These are phyloP conservation scores for Xylaria sp. DNA, from an alignment of 2,329 filamentous ascomycete genomes.

Conservation along the genomic window DNA sequence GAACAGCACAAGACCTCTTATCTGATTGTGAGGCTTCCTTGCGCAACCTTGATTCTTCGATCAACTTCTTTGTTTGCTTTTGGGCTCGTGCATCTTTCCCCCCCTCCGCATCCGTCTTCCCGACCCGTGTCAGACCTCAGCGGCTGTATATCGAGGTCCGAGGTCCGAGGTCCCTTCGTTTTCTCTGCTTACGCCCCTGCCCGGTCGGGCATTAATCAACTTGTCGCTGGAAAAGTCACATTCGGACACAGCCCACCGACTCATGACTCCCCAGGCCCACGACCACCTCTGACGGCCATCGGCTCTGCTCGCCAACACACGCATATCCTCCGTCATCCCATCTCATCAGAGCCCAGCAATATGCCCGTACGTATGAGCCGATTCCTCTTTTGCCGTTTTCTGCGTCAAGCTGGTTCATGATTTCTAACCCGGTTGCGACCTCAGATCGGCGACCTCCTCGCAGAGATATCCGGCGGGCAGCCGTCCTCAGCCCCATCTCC, in stretches of 20 bases:
- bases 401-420: constrained; percentile 13
- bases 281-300: constrained; percentile 35
- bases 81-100: constrained; percentile 28
- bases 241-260: constrained; percentile 34
- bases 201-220: not conserved
- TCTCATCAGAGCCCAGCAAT: constrained; percentile 31
- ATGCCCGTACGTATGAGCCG: constrained; percentile 46
- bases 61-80: constrained; percentile 30
- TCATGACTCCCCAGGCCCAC: constrained; percentile 40
- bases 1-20: constrained; percentile 38
- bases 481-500: constrained; percentile 44
- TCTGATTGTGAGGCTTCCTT: constrained; percentile 29
- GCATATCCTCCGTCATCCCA: constrained; percentile 22
- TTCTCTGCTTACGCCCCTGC: constrained; percentile 1
- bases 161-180: not conserved
- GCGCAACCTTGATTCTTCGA: constrained; percentile 26
- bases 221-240: constrained; percentile 25
- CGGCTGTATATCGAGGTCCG: not conserved
- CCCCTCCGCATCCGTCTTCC: constrained; percentile 32
- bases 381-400: not conserved
- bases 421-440: constrained; percentile 27
- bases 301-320: constrained; percentile 26
- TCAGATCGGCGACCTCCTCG: constrained; percentile 63
- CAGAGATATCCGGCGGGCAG: constrained; percentile 65
- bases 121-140: not conserved